phyloP scores from a whole-genome alignment of 75 land plant genomes.

The Selaginella moellendorffii region DNA sequence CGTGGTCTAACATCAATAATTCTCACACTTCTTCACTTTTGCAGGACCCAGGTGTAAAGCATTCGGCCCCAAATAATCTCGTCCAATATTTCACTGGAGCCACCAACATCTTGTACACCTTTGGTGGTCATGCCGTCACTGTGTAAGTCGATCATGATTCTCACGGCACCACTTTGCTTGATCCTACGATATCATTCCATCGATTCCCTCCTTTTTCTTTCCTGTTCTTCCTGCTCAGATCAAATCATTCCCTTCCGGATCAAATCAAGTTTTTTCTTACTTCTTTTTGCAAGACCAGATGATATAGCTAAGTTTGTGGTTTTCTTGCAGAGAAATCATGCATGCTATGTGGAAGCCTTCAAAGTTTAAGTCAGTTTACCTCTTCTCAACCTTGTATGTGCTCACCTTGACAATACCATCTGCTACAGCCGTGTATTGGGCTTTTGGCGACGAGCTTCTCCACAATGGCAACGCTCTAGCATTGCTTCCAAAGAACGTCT shows the following conservation, averaged over 20 bases:
- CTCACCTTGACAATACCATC: conserved; percentile 59
- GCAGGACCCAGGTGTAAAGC: conserved; percentile 2
- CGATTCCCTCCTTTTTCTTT: too few relatives aligned
- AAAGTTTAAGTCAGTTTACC: conserved; percentile 56
- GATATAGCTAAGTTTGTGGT: too few relatives aligned
- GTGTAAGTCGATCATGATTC: too few relatives aligned
- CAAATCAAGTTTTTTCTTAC: too few relatives aligned
- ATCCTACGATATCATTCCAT: too few relatives aligned
- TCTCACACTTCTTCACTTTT: not conserved
- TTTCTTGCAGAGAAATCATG: conserved; percentile 80
- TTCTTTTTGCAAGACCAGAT: too few relatives aligned
- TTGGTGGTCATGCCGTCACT: conserved; percentile 9
- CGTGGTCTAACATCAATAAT: not conserved
- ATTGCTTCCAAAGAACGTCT: conserved; percentile 39
- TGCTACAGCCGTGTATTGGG: conserved; percentile 64
- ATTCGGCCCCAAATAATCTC: not conserved
- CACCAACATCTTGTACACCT: conserved; percentile 8
- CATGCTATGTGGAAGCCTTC: conserved; percentile 81
- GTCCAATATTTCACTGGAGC: conserved; percentile 8
- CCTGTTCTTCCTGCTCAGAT: too few relatives aligned
- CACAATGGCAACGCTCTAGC: conserved; percentile 57
- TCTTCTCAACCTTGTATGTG: conserved; percentile 50
- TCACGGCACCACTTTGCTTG: too few relatives aligned
- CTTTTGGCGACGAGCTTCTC: conserved; percentile 60
- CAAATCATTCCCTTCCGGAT: too few relatives aligned